phyloP scores from a whole-genome alignment of 2,329 filamentous ascomycete species.

The Huntiella omanensis region DNA sequence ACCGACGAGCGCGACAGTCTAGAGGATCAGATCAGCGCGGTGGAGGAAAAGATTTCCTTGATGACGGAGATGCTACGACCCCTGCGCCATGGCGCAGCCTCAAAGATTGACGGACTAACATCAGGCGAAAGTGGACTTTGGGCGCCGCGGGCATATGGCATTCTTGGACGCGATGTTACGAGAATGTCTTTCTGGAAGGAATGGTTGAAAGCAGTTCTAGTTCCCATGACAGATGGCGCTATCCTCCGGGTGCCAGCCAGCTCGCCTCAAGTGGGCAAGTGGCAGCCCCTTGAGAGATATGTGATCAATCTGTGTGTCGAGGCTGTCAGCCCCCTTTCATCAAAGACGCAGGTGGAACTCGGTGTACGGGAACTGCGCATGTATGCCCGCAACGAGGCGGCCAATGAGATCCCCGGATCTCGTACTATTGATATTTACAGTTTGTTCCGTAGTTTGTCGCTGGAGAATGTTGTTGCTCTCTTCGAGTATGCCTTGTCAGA shows the following conservation, averaged over 20 bases:
- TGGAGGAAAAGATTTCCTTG: conserved; percentile 89
- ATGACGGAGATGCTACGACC: conserved; percentile 94
- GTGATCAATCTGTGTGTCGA: conserved; percentile 94
- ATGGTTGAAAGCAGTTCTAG: conserved; percentile 83
- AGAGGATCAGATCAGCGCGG: conserved; percentile 85
- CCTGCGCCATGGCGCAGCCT: conserved; percentile 80
- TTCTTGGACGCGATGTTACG: conserved; percentile 66
- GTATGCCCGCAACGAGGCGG: conserved; percentile 81
- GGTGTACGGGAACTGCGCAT: conserved; percentile 75
- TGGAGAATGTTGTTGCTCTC: conserved; percentile 79
- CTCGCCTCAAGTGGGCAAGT: conserved; percentile 78
- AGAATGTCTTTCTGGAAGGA: conserved; percentile 95
- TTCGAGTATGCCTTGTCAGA: conserved; percentile 89
- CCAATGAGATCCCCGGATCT: conserved; percentile 82
- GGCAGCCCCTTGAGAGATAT: conserved; percentile 92
- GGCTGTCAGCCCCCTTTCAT: conserved; percentile 77
- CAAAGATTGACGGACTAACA: conserved; percentile 91
- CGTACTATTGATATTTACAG: conserved; percentile 85
- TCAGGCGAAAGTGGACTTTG: conserved; percentile 90
- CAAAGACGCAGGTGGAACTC: conserved; percentile 89
- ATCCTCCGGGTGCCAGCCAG: conserved; percentile 69
- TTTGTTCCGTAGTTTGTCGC: conserved; percentile 72
- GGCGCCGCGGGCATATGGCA: conserved; percentile 84
- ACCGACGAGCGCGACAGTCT: conserved; percentile 64
- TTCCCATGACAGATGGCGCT: conserved; percentile 82